phyloP scores from a whole-genome alignment of 805 yeast genomes.

The Candida caryicola region DNA sequence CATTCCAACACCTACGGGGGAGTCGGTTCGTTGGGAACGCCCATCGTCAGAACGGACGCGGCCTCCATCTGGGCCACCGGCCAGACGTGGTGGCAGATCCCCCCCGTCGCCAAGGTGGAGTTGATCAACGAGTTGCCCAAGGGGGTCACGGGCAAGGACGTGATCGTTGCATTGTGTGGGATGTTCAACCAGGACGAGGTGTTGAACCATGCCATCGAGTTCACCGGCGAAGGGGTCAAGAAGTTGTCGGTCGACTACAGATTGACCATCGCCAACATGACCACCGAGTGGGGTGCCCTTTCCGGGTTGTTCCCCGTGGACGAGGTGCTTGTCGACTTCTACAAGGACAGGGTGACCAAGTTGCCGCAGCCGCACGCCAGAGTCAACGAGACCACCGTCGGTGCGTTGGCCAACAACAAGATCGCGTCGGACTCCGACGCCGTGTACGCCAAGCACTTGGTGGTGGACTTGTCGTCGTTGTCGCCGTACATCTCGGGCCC shows the following conservation, averaged over 20 bases:
- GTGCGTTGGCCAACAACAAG: constrained; percentile 45
- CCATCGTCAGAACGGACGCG: constrained; percentile 97
- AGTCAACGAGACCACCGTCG: constrained; percentile 61
- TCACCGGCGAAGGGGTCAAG: constrained; percentile 76
- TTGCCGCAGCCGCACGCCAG: constrained; percentile 81
- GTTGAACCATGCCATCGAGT: constrained; percentile 89
- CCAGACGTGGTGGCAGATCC: constrained; percentile 99
- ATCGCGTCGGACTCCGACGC: constrained; percentile 70
- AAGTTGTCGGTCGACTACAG: constrained; percentile 76
- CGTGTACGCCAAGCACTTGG: constrained; percentile 81
- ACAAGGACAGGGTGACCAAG: constrained; percentile 51
- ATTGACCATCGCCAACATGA: constrained; percentile 93
- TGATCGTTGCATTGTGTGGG: constrained; percentile 95
- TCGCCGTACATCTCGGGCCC: constrained; percentile 95
- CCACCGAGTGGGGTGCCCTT: constrained; percentile 98
- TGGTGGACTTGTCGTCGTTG: constrained; percentile 73
- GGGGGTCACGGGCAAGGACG: constrained; percentile 95
- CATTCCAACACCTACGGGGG: constrained; percentile 99
- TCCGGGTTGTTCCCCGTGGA: constrained; percentile 98
- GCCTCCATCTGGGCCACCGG: constrained; percentile 99
- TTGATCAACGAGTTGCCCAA: constrained; percentile 74
- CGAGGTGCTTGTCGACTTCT: constrained; percentile 71
- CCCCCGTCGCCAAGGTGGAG: constrained; percentile 95
- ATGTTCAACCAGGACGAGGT: constrained; percentile 89
- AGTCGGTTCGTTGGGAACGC: constrained; percentile 92